phyloP scores from a whole-genome alignment of 306 rosid genomes.

The Prunus dulcis region DNA sequence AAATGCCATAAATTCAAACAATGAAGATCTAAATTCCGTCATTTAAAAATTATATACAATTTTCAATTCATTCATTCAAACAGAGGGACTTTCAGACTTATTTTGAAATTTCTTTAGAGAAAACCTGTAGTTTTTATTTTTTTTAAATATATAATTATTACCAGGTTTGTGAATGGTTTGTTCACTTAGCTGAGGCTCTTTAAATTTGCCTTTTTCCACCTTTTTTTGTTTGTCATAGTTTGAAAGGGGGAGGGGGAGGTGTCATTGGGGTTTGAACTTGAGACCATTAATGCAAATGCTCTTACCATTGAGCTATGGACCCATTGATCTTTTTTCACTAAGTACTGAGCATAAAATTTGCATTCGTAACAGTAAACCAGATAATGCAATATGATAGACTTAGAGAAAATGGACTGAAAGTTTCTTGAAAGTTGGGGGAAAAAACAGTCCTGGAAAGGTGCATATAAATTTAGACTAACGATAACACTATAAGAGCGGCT shows the following conservation, averaged over 20 bases:
- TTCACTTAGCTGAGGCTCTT: neutral
- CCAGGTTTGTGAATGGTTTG: neutral
- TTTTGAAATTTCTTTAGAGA: too few species aligned
- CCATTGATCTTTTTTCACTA: too few species aligned
- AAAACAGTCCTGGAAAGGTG: neutral
- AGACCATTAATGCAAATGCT: too few species aligned
- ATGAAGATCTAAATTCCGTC: too few species aligned
- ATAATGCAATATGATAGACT: neutral
- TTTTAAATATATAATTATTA: neutral
- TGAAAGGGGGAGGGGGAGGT: too few species aligned
- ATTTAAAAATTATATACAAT: too few species aligned
- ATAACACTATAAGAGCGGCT: neutral
- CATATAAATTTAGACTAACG: neutral
- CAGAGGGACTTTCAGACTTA: accelerated
- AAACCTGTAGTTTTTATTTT: neutral
- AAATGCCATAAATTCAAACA: too few species aligned
- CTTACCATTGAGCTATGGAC: too few species aligned
- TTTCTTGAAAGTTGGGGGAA: neutral
- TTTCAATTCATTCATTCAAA: too few species aligned
- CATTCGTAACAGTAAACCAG: neutral
- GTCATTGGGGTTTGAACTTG: too few species aligned
- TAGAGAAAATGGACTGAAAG: neutral
- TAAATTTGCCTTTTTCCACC: neutral
- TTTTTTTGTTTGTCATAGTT: too few species aligned
- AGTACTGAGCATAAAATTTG: neutral